Conservation (phyloP, 768 basidiomycete genomes). For the Tricholoma furcatifolium region DNA sequence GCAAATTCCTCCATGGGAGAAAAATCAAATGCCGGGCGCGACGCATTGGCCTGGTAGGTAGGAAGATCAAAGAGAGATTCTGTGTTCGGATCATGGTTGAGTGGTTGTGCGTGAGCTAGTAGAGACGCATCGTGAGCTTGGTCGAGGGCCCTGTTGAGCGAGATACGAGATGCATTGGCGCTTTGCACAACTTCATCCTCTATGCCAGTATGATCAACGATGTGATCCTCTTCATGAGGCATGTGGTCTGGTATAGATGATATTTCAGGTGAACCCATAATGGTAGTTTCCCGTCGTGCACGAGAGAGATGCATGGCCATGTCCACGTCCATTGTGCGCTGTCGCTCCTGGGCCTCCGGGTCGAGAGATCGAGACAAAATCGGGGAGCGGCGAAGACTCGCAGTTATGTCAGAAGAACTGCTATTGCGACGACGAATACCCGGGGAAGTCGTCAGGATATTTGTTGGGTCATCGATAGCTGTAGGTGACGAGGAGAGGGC, state of each 20-base stretch:
- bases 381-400: slow-evolving; percentile 57
- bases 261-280: slow-evolving; percentile 36
- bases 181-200: slow-evolving; percentile 16
- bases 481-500: slow-evolving; percentile 16
- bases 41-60: slow-evolving; percentile 63
- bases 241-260: slow-evolving; percentile 20
- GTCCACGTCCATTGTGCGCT: slow-evolving; percentile 92
- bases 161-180: slow-evolving; percentile 26
- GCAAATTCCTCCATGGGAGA: slow-evolving; percentile 76
- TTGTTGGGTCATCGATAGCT: slow-evolving; percentile 2
- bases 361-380: slow-evolving; percentile 62
- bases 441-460: slow-evolving; percentile 1
- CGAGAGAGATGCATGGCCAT: slow-evolving; percentile 82
- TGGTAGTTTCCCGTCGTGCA: slow-evolving; percentile 60
- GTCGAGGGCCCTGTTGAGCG: slow-evolving; percentile 36
- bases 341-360: slow-evolving; percentile 77
- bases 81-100: slow-evolving; percentile 18
- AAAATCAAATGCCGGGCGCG: slow-evolving; percentile 70
- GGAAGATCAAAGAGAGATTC: slow-evolving; percentile 50
- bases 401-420: slow-evolving; percentile 36
- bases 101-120: slow-evolving; percentile 27
- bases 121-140: slow-evolving; percentile 50
- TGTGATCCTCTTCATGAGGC: slow-evolving; percentile 33
- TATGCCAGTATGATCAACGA: slow-evolving; percentile 15
- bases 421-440: slow-evolving; percentile 17